Conservation (phyloP, 495 filamentous ascomycete genomes). For the Sphaerosporella brunnea region DNA sequence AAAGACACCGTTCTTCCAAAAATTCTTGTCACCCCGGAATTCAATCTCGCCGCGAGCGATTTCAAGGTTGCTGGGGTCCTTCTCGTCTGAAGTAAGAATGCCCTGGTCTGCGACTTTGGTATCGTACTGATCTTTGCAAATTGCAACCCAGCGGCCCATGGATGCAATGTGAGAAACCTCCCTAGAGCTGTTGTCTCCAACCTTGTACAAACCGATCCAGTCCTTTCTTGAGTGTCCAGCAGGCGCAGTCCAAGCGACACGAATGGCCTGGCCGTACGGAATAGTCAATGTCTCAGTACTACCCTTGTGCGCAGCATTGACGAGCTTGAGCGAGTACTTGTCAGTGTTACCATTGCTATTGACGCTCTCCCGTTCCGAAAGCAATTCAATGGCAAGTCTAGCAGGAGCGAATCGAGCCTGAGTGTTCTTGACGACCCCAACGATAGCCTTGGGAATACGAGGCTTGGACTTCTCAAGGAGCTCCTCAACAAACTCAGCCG, state of each 20-base stretch:
- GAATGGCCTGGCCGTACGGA: constrained; percentile 81
- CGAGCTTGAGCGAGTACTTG: constrained; percentile 58
- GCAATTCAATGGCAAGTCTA: constrained; percentile 63
- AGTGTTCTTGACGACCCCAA: constrained; percentile 73
- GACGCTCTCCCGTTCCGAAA: constrained; percentile 30
- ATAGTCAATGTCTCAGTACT: constrained; percentile 39
- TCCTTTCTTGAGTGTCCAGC: constrained; percentile 80
- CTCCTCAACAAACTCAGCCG: constrained; percentile 75
- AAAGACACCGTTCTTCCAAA: constrained; percentile 90
- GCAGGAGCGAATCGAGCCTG: constrained; percentile 76
- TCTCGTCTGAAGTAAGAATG: constrained; percentile 50
- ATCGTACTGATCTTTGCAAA: constrained; percentile 57
- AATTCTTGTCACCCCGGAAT: constrained; percentile 84
- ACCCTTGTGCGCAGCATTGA: constrained; percentile 29
- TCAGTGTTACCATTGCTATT: constrained; percentile 65
- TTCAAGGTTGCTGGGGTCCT: constrained; percentile 32
- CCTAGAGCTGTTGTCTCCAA: constrained; percentile 76
- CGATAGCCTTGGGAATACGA: constrained; percentile 71
- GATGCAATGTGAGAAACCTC: constrained; percentile 69
- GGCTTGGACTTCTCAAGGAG: constrained; percentile 75
- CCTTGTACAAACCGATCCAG: constrained; percentile 89
- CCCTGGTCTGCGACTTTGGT: constrained; percentile 59
- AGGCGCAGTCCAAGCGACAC: constrained; percentile 81
- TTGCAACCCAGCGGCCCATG: constrained; percentile 78
- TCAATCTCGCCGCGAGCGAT: constrained; percentile 59